Percentiles rank a stretch among this genome's conserved stretches.
Conservation (phyloP, 768 basidiomycete genomes). For the Lepiota subincarnata region DNA sequence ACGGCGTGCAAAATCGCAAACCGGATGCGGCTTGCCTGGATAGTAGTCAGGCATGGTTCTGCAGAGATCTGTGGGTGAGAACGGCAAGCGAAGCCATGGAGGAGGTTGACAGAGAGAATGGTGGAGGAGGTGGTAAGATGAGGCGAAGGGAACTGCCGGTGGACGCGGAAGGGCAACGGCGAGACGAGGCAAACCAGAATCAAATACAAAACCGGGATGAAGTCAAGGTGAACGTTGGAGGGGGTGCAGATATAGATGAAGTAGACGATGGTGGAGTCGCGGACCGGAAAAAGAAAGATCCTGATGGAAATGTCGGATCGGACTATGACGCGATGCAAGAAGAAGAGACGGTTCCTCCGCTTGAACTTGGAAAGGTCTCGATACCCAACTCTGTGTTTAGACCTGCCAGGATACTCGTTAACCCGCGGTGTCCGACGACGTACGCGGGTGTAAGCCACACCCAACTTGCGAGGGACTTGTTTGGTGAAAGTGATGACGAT, state of each 20-base stretch:
- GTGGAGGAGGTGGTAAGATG: constrained; percentile 24
- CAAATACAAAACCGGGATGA: constrained; percentile 22
- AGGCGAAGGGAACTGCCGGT: constrained; percentile 30
- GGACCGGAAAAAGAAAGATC: constrained; percentile 38
- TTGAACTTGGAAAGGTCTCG: constrained; percentile 38
- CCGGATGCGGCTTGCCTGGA: constrained; percentile 89
- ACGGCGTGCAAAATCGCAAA: constrained; percentile 53
- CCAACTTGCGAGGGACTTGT: constrained; percentile 90
- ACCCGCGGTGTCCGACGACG: constrained; percentile 95
- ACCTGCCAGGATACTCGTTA: constrained; percentile 89
- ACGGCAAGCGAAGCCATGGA: constrained; percentile 75
- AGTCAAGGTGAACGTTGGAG: constrained; percentile 28
- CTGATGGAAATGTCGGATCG: constrained; percentile 80
- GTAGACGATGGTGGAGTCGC: constrained; percentile 29
- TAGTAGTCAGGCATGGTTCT: constrained; percentile 97
- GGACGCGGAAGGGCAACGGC: constrained; percentile 30
- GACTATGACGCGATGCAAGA: constrained; percentile 85
- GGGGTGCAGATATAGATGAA: constrained; percentile 25
- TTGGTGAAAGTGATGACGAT: constrained; percentile 74
- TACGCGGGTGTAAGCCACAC: constrained; percentile 98
- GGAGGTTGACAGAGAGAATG: constrained; percentile 45
- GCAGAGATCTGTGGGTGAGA: constrained; percentile 92
- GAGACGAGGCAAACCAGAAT: neutral
- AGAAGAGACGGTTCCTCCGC: constrained; percentile 37
- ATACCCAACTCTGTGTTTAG: constrained; percentile 88